Evolutionary conservation across 106 monocot species (phyloP).

Genomic region (Acorus calamus): DNA sequence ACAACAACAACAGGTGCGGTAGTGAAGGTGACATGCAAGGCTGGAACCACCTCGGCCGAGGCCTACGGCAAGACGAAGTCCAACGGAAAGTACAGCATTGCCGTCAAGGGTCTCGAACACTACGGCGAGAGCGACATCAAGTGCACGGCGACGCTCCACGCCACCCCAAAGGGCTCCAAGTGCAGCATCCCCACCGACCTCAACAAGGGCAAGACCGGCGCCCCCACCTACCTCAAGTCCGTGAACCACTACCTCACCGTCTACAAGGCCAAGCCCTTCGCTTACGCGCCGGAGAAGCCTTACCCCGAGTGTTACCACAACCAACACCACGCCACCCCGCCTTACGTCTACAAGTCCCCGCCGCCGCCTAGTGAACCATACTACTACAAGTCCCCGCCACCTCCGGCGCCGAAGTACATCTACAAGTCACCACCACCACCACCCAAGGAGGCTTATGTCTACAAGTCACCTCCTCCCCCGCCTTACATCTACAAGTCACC

Average conservation of each 20-base stretch:
- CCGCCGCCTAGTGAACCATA: constrained; percentile 1
- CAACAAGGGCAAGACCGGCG: constrained; percentile 27
- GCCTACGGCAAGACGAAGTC: constrained; percentile 30
- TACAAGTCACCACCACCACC: constrained; percentile 24
- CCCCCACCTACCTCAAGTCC: constrained; percentile 20
- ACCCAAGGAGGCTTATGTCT: neutral
- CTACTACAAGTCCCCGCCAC: constrained; percentile 13
- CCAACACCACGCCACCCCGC: constrained; percentile 6
- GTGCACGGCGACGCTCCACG: constrained; percentile 35
- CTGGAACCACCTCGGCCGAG: constrained; percentile 14
- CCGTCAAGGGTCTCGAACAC: constrained; percentile 29
- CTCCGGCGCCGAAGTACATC: constrained; percentile 1
- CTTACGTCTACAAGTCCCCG: neutral
- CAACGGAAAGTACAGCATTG: constrained; percentile 35
- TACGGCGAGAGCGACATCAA: constrained; percentile 29
- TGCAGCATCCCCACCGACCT: constrained; percentile 37
- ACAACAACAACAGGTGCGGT: constrained; percentile 23
- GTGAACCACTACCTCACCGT: constrained; percentile 17
- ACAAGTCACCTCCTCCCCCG: constrained; percentile 9
- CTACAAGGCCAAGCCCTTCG: constrained; percentile 33
- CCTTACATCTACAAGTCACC: constrained; percentile 7
- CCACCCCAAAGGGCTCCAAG: constrained; percentile 37
- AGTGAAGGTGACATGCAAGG: constrained; percentile 50
- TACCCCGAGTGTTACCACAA: constrained; percentile 25
- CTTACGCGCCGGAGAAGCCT: constrained; percentile 33